These are phyloP conservation scores for Zoysia matrella DNA, from an alignment of 202 grass and related monocot genomes.

Conservation along the genomic window DNA sequence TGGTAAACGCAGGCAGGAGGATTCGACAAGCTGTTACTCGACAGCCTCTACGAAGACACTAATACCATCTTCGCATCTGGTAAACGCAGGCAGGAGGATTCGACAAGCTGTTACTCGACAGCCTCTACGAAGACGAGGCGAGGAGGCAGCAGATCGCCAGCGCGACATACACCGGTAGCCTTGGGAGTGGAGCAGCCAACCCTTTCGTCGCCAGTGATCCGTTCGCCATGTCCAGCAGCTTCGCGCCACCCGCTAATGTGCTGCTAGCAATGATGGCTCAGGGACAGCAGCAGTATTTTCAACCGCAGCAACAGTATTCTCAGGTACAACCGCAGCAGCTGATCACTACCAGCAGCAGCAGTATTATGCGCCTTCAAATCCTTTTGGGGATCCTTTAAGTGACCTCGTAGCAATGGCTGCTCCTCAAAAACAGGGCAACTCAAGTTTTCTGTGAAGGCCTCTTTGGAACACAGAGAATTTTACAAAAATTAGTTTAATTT, in stretches of 20 bases:
- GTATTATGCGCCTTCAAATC: background rate
- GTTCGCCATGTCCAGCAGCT: background rate
- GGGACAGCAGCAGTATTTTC: conserved; percentile 48
- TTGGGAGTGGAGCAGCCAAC: conserved; percentile 45
- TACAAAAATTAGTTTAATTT: too few relatives aligned
- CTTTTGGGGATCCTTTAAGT: conserved; percentile 62
- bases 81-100: too few relatives aligned
- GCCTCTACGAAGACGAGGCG: background rate
- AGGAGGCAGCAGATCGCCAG: conserved; percentile 79
- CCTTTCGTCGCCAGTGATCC: conserved; percentile 40
- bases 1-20: conserved; percentile 11
- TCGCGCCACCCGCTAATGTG: conserved; percentile 64
- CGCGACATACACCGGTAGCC: conserved; percentile 48
- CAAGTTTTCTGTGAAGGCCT: conserved; percentile 54
- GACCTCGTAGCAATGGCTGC: conserved; percentile 44
- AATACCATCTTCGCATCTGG: too few relatives aligned
- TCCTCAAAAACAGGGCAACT: conserved; percentile 50
- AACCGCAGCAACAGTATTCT: conserved; percentile 34
- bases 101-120: too few relatives aligned
- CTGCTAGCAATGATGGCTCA: conserved; percentile 73
- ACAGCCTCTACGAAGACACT: too few relatives aligned
- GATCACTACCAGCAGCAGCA: conserved; percentile 55
- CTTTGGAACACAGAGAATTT: too few relatives aligned
- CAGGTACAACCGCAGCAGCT: conserved; percentile 45
- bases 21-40: too few relatives aligned